Conservation (phyloP, 2,329 filamentous ascomycete species). For the Venturia carpophila region DNA sequence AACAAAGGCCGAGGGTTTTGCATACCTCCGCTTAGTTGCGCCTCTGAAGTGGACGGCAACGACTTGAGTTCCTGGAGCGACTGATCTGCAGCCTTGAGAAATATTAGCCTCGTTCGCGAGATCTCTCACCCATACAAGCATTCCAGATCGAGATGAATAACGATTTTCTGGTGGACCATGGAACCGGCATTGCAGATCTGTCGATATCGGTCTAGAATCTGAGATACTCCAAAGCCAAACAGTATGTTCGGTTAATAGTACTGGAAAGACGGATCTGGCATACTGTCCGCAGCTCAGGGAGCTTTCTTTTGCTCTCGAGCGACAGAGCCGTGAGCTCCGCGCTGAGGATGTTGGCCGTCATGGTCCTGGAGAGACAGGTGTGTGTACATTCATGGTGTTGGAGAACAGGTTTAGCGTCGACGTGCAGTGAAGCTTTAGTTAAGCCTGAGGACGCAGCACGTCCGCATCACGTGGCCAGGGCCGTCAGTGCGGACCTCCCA, state of each 20-base stretch:
- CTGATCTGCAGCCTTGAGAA: constrained; percentile 73
- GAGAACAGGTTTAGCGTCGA: background rate
- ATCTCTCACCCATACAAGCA: background rate
- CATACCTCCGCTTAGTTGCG: constrained; percentile 62
- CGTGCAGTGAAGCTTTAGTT: background rate
- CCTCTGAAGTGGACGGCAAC: constrained; percentile 65
- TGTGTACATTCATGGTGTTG: background rate
- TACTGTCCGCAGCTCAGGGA: constrained; percentile 79
- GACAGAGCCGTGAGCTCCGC: constrained; percentile 85
- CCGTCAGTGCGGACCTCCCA: background rate
- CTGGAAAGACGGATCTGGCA: constrained; percentile 24
- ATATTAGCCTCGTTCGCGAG: constrained; percentile 17
- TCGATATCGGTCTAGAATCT: background rate
- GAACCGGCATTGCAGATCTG: background rate
- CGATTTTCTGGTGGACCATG: background rate
- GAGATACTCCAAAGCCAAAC: background rate
- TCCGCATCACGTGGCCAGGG: background rate
- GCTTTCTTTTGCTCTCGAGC: constrained; percentile 92
- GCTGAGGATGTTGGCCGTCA: constrained; percentile 85
- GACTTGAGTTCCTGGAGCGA: constrained; percentile 82
- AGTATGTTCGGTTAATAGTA: no score
- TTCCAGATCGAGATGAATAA: background rate
- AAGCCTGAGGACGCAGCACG: background rate
- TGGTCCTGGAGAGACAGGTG: constrained; percentile 39
- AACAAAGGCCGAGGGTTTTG: background rate